Base-by-base conservation (phyloP, 371 early-diverging fungal species). In the Lichtheimia corymbifera region DNA sequence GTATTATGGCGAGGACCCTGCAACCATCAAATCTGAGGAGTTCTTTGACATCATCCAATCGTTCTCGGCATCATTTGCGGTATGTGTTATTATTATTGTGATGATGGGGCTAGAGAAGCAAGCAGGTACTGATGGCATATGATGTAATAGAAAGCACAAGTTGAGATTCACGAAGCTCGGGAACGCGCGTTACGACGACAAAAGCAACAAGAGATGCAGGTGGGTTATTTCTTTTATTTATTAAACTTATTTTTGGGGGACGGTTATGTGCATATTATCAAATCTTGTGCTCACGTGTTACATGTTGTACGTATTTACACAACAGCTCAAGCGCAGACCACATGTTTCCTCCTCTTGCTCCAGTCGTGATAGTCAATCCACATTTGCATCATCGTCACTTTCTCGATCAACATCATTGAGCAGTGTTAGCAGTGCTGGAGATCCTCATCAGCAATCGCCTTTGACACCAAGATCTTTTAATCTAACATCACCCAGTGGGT, bases 1-100 rank as follows among this genome's bases (percentile, higher is more conserved):
- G 22, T 87, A 87, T 42, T 93, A 83, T 64, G 95, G 96, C 35
- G 97, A 96, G 70, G 93, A 95, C 52, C 79, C 93, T 14, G 72
- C 71, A 4, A 70, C 75, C 4, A 88, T 84, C 58, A 88, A 90
- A 62, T 88, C 92, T 2, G 96, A 96, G 63, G 95, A 93, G 60
- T 95, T 92, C 75, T 92, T 93, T 74, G 86, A 83, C 13, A 84
- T 91, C 13, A 72, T 81, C 18, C 57, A 74, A 2, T 66, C 70
- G 0, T 81, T 81, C 60, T 66, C 72, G 9, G 55, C 64, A 24
- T 70, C 78, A 4, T 77, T 81, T 68, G 75, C 67, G 30, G 77
- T 75, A 73, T 63, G 68, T 51, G 45, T 22, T 7, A 25, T 17
- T 51, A 50, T 22, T 7, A 25, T 17, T 40, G 41, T 24, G 24